Base-by-base conservation (phyloP, 805 yeast species). In the Zygosaccharomyces bailii region DNA sequence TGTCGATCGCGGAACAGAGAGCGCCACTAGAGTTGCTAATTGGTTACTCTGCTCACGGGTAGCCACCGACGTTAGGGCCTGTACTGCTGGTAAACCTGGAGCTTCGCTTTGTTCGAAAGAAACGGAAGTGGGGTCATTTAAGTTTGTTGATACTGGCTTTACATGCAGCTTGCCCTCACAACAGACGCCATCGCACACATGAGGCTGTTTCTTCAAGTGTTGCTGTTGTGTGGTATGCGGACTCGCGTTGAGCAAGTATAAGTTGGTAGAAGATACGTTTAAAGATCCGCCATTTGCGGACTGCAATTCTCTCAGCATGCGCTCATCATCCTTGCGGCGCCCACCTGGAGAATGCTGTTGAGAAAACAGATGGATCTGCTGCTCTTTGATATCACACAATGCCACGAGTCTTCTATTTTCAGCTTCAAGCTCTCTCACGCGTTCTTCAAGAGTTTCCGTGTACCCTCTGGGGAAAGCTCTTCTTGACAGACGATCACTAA, bases 401-500 rank as follows among this genome's bases (percentile, higher is more conserved):
- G 86, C 84, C 25, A 76, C 71, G 20, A 89, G 65, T 56, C 84
- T 75, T 51, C 79, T 78, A 61, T 86, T 87, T 56, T 88, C 95
- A 2, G 83, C 77, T 61, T 88, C 96, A 17, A 90, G 71, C 58
- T 84, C 93, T 39, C 96, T 71, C n/a, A 89, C 82, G 40, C 96
- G 71, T 57, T 87, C 95, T 60, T 89, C 97, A 43, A 89, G 64
- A 2, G 89, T 82, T 65, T 89, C 96, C 0, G 96, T 89, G 57
- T 89, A 89, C 0, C 96, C 96, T 60, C 95, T 74, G 0, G 96
- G 96, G 57, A 83, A 89, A 0, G 96, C 91, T 50, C 90, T 72
- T 46, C 96, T 74, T 0, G 90, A 78, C n/a, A 89, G 70, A 54
- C 84, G 83, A 60, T 89, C 96, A 13, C 90, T 81, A n/a, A 87